Conservation (phyloP, 352 stramenopile genomes). For the Phytophthora uliginosa region DNA sequence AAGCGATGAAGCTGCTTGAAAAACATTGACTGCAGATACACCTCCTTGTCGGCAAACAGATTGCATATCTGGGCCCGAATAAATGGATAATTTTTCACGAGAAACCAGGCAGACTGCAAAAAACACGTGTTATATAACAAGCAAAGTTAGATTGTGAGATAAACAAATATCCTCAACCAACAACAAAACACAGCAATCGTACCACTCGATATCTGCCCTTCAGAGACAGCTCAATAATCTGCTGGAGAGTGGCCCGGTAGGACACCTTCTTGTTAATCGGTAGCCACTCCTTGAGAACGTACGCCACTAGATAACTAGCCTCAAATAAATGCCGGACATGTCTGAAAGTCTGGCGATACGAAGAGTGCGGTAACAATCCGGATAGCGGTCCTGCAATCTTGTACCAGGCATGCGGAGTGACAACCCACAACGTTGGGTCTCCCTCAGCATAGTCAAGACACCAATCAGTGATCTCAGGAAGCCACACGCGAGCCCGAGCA, state of each 20-base stretch:
- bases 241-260: conserved; percentile 84
- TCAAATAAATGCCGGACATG: conserved; percentile 85
- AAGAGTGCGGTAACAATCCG: conserved; percentile 73
- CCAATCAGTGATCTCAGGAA: conserved; percentile 90
- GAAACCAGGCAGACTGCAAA: conserved; percentile 79
- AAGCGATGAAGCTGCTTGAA: conserved; percentile 86
- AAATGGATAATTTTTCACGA: conserved; percentile 88
- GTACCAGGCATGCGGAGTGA: conserved; percentile 88
- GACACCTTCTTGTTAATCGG: conserved; percentile 90
- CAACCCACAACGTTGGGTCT: conserved; percentile 87
- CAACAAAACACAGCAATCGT: conserved; percentile 28
- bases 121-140: conserved; percentile 17
- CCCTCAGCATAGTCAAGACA: conserved; percentile 90
- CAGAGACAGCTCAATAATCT: conserved; percentile 84
- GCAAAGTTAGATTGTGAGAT: conserved; percentile 36
- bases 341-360: conserved; percentile 80
- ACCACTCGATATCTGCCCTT: conserved; percentile 81
- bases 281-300: conserved; percentile 88
- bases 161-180: conserved; percentile 11
- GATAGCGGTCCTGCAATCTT: conserved; percentile 87
- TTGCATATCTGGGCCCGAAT: conserved; percentile 85
- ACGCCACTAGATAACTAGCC: conserved; percentile 85
- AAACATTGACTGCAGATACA: conserved; percentile 88
- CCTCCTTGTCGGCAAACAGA: conserved; percentile 78
- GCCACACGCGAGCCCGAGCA: conserved; percentile 74